Evolutionary conservation across 257 asterid species (phyloP), one percentile per base, ranked within the genome.

Genomic region (Jaltomata sinuosa): DNA sequence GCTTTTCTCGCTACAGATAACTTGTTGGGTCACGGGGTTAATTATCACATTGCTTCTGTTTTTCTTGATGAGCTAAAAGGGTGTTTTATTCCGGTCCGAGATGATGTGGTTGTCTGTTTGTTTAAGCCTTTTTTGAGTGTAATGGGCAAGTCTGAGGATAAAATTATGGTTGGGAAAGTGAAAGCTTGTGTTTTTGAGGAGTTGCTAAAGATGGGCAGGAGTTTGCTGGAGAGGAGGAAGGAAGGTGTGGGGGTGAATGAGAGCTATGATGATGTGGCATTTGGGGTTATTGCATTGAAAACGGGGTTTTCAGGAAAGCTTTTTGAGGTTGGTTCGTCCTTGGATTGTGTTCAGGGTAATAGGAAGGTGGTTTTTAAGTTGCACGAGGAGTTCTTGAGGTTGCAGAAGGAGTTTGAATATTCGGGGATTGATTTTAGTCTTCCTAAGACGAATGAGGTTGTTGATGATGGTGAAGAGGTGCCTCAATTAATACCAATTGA

Each of bases 11-110:
- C 97, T 3, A 93, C 89, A 71, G 98, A 97, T 89, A 90, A 91
- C n/a, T 67, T 90, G 88, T 83, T 78, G 90, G 99, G 99, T 25
- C 92, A 91, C 82, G 98, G 99, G 84, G 99, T 97, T 81, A 89
- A 88, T 89, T 97, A 97, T 89, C 99, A 97, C 11, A 64, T 97
- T 76, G 97, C 71, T 49, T 92, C 97, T 21, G 97, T 97, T 84
- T 97, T 93, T 87, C 52, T 94, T 86, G 97, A 97, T 80, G 99
- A 97, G 92, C 82, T 97, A 88, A 89, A 83, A 83, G 94, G 91
- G 34, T 91, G 91, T 32, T 87, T 80, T 79, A 89, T 94, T 85
- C 97, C 97, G 10, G 87, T 92, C 59, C 67, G 5, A 77, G 87
- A 85, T 86, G 99, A 93, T 86, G 92, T 91, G 59, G 88, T 94